A percentile compares a stretch with the other conserved stretches of the same genome.
phyloP scores from a whole-genome alignment of 495 filamentous ascomycete genomes.

The Aspergillus olivimuriae region DNA sequence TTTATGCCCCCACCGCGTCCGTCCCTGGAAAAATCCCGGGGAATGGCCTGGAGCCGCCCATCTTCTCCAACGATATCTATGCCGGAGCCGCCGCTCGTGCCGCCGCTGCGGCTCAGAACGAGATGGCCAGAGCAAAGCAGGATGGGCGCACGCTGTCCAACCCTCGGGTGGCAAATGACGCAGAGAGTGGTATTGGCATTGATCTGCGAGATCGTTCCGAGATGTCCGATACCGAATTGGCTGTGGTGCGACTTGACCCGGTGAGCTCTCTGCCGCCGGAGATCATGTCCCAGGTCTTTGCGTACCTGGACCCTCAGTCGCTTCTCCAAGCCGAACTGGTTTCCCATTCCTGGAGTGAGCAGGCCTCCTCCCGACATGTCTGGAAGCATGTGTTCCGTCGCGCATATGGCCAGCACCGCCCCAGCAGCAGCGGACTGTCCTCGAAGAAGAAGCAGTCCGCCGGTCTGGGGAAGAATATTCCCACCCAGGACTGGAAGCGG shows the following conservation, averaged over 20 bases:
- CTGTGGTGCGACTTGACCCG: constrained; percentile 52
- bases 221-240: constrained; percentile 36
- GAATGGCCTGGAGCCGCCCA: constrained; percentile 32
- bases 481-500: constrained; percentile 73
- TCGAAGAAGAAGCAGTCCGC: constrained; percentile 35
- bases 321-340: constrained; percentile 58
- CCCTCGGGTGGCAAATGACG: constrained; percentile 43
- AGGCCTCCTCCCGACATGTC: constrained; percentile 58
- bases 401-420: constrained; percentile 45
- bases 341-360: constrained; percentile 54
- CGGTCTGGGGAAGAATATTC: constrained; percentile 44
- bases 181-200: constrained; percentile 77
- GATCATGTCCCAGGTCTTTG: constrained; percentile 64
- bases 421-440: constrained; percentile 38
- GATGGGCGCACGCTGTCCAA: constrained; percentile 28
- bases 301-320: constrained; percentile 60
- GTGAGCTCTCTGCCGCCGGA: constrained; percentile 61
- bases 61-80: constrained; percentile 34
- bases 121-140: constrained; percentile 41
- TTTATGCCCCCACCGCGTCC: constrained; percentile 30
- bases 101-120: constrained; percentile 63
- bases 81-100: constrained; percentile 67
- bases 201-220: constrained; percentile 50
- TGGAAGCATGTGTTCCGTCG: constrained; percentile 74
- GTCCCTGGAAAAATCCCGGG: constrained; percentile 32